phyloP scores from a whole-genome alignment of 257 asterid genomes.

The Ehretia macrophylla region DNA sequence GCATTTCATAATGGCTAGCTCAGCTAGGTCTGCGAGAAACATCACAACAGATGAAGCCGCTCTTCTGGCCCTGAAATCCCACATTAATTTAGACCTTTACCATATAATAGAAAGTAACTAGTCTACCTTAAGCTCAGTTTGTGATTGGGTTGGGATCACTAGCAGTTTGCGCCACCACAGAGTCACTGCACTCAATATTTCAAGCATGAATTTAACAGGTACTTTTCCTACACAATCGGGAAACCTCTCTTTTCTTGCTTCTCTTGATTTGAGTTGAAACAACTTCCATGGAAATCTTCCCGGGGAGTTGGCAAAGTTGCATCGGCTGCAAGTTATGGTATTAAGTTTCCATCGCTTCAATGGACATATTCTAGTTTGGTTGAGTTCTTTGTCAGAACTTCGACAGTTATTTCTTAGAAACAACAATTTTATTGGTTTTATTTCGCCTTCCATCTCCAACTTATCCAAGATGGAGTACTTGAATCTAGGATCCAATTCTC shows the following conservation, averaged over 20 bases:
- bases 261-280: constrained; percentile 18
- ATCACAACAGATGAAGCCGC: background rate
- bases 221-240: constrained; percentile 7
- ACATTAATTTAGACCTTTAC: background rate
- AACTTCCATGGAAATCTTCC: constrained; percentile 21
- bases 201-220: background rate
- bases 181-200: background rate
- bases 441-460: constrained; percentile 11
- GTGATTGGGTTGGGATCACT: constrained; percentile 16
- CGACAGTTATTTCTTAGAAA: background rate
- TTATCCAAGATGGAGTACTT: constrained; percentile 4
- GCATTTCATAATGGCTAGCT: too few relatives aligned
- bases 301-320: background rate
- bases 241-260: constrained; percentile 20
- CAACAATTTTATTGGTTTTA: background rate
- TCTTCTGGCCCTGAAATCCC: background rate
- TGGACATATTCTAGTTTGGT: constrained; percentile 12
- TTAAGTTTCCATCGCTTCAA: background rate
- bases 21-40: too few relatives aligned
- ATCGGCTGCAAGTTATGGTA: constrained; percentile 4
- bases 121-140: constrained; percentile 5
- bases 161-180: constrained; percentile 1
- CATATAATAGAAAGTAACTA: constrained; percentile 2
- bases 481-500: background rate
- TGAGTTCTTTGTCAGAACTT: background rate